Conservation (phyloP, 2,329 filamentous ascomycete species). For the Verticillium isaacii region DNA sequence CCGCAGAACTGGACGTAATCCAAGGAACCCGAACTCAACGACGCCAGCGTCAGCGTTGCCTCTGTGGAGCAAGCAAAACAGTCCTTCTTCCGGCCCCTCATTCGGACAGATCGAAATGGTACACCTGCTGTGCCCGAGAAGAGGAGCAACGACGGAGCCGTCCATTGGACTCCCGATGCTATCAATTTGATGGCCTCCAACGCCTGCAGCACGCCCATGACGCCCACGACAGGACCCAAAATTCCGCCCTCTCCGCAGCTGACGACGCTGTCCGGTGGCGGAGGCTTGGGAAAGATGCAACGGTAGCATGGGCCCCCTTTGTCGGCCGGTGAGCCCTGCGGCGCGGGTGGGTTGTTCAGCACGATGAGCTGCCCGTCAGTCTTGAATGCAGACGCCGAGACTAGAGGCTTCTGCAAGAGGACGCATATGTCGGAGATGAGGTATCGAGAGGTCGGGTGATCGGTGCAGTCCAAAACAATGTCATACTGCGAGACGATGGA, state of each 20-base stretch:
- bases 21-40: slow-evolving; percentile 59
- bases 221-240: slow-evolving; percentile 83
- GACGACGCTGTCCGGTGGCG: slow-evolving; percentile 74
- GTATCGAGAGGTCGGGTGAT: slow-evolving; percentile 87
- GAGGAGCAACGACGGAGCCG: slow-evolving; percentile 33
- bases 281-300: slow-evolving; percentile 85
- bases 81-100: slow-evolving; percentile 62
- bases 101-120: slow-evolving; percentile 68
- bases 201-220: slow-evolving; percentile 90
- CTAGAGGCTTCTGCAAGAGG: slow-evolving; percentile 69
- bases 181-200: slow-evolving; percentile 86
- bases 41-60: slow-evolving; percentile 57
- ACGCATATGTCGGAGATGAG: slow-evolving; percentile 89
- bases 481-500: slow-evolving; percentile 68
- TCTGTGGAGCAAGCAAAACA: slow-evolving; percentile 73
- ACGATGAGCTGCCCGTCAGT: slow-evolving; percentile 88
- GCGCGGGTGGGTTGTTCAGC: slow-evolving; percentile 71
- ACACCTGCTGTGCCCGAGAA: slow-evolving; percentile 39
- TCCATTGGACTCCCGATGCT: slow-evolving; percentile 30
- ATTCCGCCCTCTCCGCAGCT: slow-evolving; percentile 93
- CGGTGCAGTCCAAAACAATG: slow-evolving; percentile 88
- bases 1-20: slow-evolving; percentile 91
- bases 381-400: slow-evolving; percentile 85
- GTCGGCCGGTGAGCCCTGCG: slow-evolving; percentile 43
- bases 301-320: slow-evolving; percentile 82